Percentiles rank a stretch among this genome's conserved stretches.
phyloP scores from a whole-genome alignment of 257 asterid species.

The Nicotiana attenuata region DNA sequence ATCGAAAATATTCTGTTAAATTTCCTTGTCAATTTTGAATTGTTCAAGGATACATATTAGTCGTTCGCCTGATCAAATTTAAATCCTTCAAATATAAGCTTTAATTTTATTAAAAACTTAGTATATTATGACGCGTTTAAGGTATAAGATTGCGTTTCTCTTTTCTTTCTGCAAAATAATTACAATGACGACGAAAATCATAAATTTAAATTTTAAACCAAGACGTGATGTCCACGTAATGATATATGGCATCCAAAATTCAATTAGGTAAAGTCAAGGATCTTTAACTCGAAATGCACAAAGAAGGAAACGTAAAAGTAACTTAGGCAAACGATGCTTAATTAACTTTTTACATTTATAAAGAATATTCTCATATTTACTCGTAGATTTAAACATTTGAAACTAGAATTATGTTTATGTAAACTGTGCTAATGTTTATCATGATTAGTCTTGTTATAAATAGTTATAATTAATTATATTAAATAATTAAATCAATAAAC shows the following conservation, averaged over 20 bases:
- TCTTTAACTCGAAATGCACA: background rate
- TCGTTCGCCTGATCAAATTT: background rate
- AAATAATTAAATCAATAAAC: too few relatives aligned
- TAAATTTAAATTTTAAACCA: background rate
- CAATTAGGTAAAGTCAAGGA: background rate
- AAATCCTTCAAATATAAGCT: background rate
- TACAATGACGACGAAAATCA: background rate
- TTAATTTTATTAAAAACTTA: background rate
- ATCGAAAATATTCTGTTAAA: background rate
- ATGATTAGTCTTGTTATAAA: too few relatives aligned
- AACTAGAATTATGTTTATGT: background rate
- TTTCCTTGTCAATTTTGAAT: background rate
- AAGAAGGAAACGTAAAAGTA: background rate
- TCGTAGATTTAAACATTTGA: background rate
- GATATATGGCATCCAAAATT: background rate
- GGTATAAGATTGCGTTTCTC: too few relatives aligned
- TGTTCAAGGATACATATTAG: background rate
- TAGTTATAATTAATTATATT: background rate
- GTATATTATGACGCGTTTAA: background rate
- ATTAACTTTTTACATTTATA: background rate
- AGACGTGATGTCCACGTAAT: conserved; percentile 4
- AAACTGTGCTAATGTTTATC: background rate
- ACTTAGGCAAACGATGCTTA: background rate
- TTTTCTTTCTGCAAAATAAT: background rate
- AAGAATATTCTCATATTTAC: background rate